Evolutionary conservation across 768 basidiomycete genomes (phyloP), one percentile per base, ranked within the genome.

Genomic region (Roridomyces roridus): DNA sequence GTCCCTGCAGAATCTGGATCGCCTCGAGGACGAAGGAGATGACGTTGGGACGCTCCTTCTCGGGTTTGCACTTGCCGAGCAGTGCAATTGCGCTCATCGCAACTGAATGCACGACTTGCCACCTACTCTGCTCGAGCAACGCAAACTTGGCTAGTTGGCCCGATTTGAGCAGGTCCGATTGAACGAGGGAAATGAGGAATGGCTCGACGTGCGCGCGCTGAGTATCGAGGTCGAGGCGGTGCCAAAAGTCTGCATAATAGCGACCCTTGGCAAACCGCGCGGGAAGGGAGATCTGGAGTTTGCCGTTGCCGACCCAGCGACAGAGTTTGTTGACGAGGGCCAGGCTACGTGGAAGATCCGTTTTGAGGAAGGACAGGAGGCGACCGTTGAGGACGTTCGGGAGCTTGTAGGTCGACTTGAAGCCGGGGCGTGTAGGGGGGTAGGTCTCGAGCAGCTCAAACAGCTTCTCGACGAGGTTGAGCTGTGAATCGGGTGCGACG

Each of bases 151-250:
- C 29, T 28, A 64, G 57, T 42, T 60, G 45, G 28, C 55, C 51
- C 6, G 55, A 57, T 44, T 60, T 60, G 4, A 64, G 55, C n/a
- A 64, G 55, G 17, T 60, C 36, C 36, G 35, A 43, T 24, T 60
- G 49, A 44, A 64, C 35, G 6, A 64, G 55, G 39, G 42, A 35
- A 20, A 46, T 41, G 43, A 64, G 41, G 46, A 64, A 64, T 25
- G 62, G 62, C 36, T 60, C 59, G n/a, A 60, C 46, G 36, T 56
- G 49, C n/a, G 54, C 36, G 20, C 29, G 43, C 45, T 64, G 62
- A n/a, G 41, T 51, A 25, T 60, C 21, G 42, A 64, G 49, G 52
- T 51, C 45, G 28, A 64, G 50, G 10, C 40, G 18, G 23, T 60
- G 59, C 62, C 62, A 64, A 51, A 64, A 64, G 24, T 31, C 24